Percentiles rank a stretch among this genome's conserved stretches.
These are phyloP conservation scores for Holtermanniella nyarrowii DNA, from an alignment of 768 basidiomycete genomes.

Conservation along the genomic window DNA sequence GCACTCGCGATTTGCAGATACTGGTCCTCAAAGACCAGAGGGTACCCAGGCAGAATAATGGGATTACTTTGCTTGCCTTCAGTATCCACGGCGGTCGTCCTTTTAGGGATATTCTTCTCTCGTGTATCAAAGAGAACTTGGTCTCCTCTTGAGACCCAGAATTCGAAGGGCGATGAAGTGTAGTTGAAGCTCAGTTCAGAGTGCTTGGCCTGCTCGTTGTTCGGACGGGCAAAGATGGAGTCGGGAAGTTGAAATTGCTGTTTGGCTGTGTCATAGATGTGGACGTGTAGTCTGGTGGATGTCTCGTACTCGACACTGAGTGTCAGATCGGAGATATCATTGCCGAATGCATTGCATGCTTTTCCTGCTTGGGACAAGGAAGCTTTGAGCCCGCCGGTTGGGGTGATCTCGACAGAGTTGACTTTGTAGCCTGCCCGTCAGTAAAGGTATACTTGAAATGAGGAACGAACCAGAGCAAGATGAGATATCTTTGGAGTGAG, in stretches of 20 bases:
- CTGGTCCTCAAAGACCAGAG: constrained; percentile 66
- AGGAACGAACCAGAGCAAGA: neutral
- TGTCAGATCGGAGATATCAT: constrained; percentile 11
- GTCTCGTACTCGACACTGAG: constrained; percentile 21
- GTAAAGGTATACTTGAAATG: neutral
- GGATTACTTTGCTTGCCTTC: constrained; percentile 44
- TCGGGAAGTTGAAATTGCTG: constrained; percentile 59
- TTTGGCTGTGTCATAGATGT: constrained; percentile 38
- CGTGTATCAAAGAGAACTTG: constrained; percentile 64
- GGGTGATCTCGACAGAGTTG: neutral
- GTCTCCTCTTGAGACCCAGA: constrained; percentile 63
- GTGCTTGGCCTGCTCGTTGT: neutral
- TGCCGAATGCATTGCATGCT: constrained; percentile 15
- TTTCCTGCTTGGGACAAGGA: constrained; percentile 1
- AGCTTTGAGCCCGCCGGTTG: constrained; percentile 8
- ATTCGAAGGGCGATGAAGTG: constrained; percentile 56
- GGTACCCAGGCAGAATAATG: constrained; percentile 50
- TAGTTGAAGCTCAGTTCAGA: constrained; percentile 61
- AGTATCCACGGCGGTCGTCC: constrained; percentile 51
- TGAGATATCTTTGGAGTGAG: neutral
- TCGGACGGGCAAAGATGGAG: constrained; percentile 39
- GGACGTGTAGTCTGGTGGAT: constrained; percentile 34
- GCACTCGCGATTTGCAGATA: constrained; percentile 62
- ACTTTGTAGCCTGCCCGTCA: constrained; percentile 11
- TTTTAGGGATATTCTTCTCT: constrained; percentile 51